Evolutionary conservation across 768 basidiomycete species (phyloP).

Genomic region (Pleurotus platypus): DNA sequence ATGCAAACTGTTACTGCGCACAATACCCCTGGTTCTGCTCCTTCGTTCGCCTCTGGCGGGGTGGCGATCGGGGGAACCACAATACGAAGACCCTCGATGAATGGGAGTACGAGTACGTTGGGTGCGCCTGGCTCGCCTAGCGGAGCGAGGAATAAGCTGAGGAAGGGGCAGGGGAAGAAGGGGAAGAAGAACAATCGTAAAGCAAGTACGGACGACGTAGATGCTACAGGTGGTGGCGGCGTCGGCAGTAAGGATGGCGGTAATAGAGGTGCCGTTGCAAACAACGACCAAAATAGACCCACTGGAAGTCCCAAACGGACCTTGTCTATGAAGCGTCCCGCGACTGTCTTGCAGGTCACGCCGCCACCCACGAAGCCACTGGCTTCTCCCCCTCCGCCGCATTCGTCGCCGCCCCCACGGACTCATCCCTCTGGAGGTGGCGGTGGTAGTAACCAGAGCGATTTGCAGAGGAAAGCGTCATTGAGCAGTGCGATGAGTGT

Average conservation of each 20-base stretch:
- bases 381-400: no score
- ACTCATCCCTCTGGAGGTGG: no score
- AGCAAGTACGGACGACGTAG: conserved; percentile 6
- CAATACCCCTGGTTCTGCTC: no score
- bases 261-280: conserved; percentile 7
- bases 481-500: conserved; percentile 27
- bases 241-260: conserved; percentile 13
- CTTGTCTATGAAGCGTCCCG: not conserved
- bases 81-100: conserved; percentile 16
- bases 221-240: conserved; percentile 13
- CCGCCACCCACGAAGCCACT: no score
- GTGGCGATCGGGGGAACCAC: not conserved
- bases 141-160: conserved; percentile 7
- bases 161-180: not conserved
- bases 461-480: conserved; percentile 27
- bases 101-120: not conserved
- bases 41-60: no score
- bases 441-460: no score
- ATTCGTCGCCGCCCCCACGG: no score
- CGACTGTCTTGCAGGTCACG: no score
- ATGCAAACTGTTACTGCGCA: no score
- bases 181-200: not conserved
- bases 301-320: not conserved
- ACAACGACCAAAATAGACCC: not conserved
- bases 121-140: not conserved